Percentiles rank a stretch among this genome's conserved stretches.
Conservation (phyloP, 225 moss, liverwort and hornwort species). For the Takakia lepidozioides region DNA sequence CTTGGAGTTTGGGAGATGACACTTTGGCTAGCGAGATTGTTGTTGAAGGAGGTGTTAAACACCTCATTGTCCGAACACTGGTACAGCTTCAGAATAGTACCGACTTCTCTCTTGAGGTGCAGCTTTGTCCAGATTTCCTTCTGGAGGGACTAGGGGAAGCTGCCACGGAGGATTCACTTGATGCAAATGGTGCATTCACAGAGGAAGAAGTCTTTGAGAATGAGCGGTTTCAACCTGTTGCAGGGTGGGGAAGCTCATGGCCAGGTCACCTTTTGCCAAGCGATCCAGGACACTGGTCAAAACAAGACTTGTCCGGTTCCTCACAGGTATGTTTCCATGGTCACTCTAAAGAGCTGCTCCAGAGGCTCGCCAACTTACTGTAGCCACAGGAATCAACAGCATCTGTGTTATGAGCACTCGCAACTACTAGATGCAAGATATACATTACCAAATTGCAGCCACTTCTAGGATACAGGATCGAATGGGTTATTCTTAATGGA, state of each 20-base stretch:
- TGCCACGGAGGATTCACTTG: not conserved
- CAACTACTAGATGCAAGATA: too few species aligned
- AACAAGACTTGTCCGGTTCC: conserved; percentile 49
- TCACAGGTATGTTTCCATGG: conserved; percentile 45
- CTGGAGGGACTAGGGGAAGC: conserved; percentile 5
- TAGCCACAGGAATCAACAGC: too few species aligned
- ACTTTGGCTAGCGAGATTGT: conserved; percentile 77
- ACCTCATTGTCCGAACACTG: conserved; percentile 74
- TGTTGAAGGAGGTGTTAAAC: conserved; percentile 67
- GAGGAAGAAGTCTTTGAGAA: conserved; percentile 93
- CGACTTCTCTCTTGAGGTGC: conserved; percentile 65
- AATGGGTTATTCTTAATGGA: too few species aligned
- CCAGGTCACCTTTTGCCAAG: conserved; percentile 25
- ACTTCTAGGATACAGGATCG: too few species aligned
- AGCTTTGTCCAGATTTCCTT: conserved; percentile 56
- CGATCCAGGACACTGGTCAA: conserved; percentile 71
- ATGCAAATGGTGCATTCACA: conserved; percentile 12
- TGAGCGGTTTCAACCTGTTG: conserved; percentile 60
- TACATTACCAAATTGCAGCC: too few species aligned
- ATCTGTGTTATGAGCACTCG: too few species aligned
- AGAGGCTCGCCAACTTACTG: too few species aligned
- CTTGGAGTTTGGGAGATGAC: conserved; percentile 62
- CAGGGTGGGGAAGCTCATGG: conserved; percentile 48
- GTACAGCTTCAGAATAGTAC: conserved; percentile 65
- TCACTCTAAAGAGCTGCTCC: too few species aligned